These are phyloP conservation scores for Aspergillus terreus DNA, from an alignment of 2,329 filamentous ascomycete species.

Conservation along the genomic window DNA sequence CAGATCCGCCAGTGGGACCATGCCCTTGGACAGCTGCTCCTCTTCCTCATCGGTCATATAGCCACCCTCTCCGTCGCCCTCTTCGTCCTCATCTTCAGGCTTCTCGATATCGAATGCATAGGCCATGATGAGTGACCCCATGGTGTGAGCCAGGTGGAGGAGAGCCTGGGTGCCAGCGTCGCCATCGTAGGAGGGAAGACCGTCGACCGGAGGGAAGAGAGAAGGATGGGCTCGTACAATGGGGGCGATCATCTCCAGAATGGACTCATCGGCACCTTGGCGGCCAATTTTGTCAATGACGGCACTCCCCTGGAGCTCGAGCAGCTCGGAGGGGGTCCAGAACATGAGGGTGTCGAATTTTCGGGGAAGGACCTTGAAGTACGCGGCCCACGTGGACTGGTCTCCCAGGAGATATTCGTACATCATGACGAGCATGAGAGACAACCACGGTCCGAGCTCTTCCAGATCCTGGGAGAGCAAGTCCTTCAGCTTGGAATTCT, in stretches of 20 bases:
- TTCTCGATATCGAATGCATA: slow-evolving; percentile 82
- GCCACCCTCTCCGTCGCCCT: slow-evolving; percentile 44
- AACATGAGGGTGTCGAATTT: slow-evolving; percentile 86
- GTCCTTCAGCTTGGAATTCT: slow-evolving; percentile 65
- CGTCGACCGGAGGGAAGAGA: slow-evolving; percentile 38
- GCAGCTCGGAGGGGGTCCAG: slow-evolving; percentile 69
- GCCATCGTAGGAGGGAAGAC: slow-evolving; percentile 40
- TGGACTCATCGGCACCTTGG: slow-evolving; percentile 65
- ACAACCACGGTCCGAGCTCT: slow-evolving; percentile 49
- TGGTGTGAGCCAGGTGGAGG: slow-evolving; percentile 63
- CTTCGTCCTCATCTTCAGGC: slow-evolving; percentile 55
- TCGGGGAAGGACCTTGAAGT: slow-evolving; percentile 70
- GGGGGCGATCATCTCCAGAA: slow-evolving; percentile 56
- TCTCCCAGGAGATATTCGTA: slow-evolving; percentile 64
- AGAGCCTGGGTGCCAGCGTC: slow-evolving; percentile 44
- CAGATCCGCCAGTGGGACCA: slow-evolving; percentile 88
- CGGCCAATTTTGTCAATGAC: slow-evolving; percentile 75
- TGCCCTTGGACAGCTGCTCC: slow-evolving; percentile 67
- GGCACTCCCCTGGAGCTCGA: slow-evolving; percentile 70
- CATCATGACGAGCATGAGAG: slow-evolving; percentile 73
- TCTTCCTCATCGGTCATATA: slow-evolving; percentile 62
- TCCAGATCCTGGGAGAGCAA: slow-evolving; percentile 55
- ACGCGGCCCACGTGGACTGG: slow-evolving; percentile 69
- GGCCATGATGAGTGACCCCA: slow-evolving; percentile 87
- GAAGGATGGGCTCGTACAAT: slow-evolving; percentile 42